Conservation (phyloP, 2,329 filamentous ascomycete species). For the Aspergillus chevalieri region DNA sequence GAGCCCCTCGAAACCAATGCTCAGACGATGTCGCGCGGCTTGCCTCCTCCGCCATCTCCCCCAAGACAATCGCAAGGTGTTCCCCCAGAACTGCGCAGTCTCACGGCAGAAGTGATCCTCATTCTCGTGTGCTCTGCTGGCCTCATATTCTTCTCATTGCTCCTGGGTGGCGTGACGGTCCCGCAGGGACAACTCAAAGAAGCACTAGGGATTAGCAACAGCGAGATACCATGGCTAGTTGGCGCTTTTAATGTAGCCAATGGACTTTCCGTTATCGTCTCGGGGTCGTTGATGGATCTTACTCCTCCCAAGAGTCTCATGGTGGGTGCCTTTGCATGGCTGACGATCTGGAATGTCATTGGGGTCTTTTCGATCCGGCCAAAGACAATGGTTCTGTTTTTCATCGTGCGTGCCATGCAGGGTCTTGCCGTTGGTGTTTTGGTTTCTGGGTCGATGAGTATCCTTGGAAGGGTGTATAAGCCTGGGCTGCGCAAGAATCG, state of each 20-base stretch:
- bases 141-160: constrained; percentile 39
- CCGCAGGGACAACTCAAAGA: constrained; percentile 32
- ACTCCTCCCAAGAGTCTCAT: constrained; percentile 37
- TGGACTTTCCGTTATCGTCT: constrained; percentile 38
- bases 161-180: constrained; percentile 38
- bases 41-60: no score
- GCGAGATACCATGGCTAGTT: constrained; percentile 39
- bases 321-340: constrained; percentile 39
- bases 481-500: constrained; percentile 43
- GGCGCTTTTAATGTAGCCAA: constrained; percentile 38
- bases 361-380: constrained; percentile 33
- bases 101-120: constrained; percentile 37
- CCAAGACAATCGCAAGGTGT: constrained; percentile 20
- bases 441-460: constrained; percentile 45
- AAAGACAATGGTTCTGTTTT: constrained; percentile 28
- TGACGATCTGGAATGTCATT: constrained; percentile 35
- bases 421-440: constrained; percentile 47
- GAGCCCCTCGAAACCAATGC: no score
- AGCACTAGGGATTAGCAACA: constrained; percentile 34
- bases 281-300: constrained; percentile 32
- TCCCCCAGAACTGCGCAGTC: constrained; percentile 35
- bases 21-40: no score
- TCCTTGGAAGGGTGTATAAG: constrained; percentile 42
- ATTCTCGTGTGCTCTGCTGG: constrained; percentile 39
- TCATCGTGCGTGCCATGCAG: constrained; percentile 35